A percentile compares a stretch with the other conserved stretches of the same genome.
These are phyloP conservation scores for Argentina anserina DNA, from an alignment of 306 rosid species.

Conservation along the genomic window DNA sequence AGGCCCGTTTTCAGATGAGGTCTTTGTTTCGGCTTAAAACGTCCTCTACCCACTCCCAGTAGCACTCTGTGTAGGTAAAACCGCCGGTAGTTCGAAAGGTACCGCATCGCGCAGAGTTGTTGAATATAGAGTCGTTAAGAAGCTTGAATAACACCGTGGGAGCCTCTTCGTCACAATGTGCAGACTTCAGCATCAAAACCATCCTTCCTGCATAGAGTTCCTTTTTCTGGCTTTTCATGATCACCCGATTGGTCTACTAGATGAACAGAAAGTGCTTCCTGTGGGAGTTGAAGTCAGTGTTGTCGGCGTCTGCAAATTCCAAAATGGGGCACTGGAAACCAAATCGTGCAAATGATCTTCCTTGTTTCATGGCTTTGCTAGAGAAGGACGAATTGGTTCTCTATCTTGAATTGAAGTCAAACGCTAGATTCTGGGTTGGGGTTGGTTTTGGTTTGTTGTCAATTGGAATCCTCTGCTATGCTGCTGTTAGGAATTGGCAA, in stretches of 20 bases:
- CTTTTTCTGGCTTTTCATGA: too few species aligned
- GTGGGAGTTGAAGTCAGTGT: constrained; percentile 77
- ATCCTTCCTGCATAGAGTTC: too few species aligned
- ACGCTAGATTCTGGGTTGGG: constrained; percentile 57
- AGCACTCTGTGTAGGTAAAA: too few species aligned
- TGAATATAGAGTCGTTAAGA: too few species aligned
- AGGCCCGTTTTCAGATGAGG: too few species aligned
- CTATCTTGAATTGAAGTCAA: constrained; percentile 52
- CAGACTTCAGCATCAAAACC: too few species aligned
- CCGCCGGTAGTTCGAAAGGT: too few species aligned
- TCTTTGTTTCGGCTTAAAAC: too few species aligned
- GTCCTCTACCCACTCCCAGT: too few species aligned
- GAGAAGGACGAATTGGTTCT: constrained; percentile 76
- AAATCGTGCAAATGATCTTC: constrained; percentile 78
- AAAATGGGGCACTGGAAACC: constrained; percentile 62
- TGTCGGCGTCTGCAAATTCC: constrained; percentile 65
- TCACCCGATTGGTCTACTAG: constrained; percentile 88
- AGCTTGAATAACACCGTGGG: too few species aligned
- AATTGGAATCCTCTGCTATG: constrained; percentile 71
- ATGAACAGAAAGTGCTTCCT: constrained; percentile 86
- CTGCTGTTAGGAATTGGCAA: constrained; percentile 79
- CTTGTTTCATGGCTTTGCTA: constrained; percentile 74
- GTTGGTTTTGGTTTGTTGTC: constrained; percentile 64
- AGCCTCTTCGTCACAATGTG: too few species aligned
- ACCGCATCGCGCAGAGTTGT: too few species aligned